Base-by-base conservation (phyloP, 2,329 filamentous ascomycete genomes). In the Cadophora malorum region DNA sequence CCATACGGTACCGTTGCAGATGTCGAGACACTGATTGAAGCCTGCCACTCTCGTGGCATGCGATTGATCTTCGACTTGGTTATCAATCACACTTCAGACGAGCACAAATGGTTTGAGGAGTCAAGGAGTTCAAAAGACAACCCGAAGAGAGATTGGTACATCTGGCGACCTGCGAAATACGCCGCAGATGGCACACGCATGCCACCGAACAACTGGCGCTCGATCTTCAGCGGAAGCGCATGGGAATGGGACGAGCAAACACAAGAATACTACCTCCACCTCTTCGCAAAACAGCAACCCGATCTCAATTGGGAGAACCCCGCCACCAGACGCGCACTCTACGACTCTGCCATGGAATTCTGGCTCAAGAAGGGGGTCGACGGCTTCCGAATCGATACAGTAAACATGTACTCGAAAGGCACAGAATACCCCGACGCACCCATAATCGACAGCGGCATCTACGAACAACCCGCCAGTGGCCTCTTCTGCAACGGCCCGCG, bases 301-400 rank as follows among this genome's bases (percentile, higher is more conserved):
- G 93, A 96, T 73, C 83, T 96, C n/a, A 96, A 96, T 79, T 96
- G 92, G 91, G 91, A 94, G 75, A 91, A 90, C 67, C 83, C 83
- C 0, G 86, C 85, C 10, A 86, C 91, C 0, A 85, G 91, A 19
- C 80, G 86, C 56, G 92, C 91, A 1, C 88, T 94, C 7, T 91
- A 93, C 77, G 83, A 90, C 41, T 85, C 86, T 19, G 84, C 90
- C 5, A 91, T 94, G 86, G 85, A 86, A 35, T 96, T 94, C 77
- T 96, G 93, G 93, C 85, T 96, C 0, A 82, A 91, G 60, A 86
- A 87, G 38, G 92, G 91, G 2, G 88, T 91, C 0, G 87, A 90
- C 58, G 90, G 90, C 3, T 93, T 92, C 81, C 85, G 90, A n/a
- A 85, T 92, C 79, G 90, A 93, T 74, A 89, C 90, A 0, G 90